Evolutionary conservation across 129 eudicot species (phyloP).

Genomic region (Ambrosia artemisiifolia): DNA sequence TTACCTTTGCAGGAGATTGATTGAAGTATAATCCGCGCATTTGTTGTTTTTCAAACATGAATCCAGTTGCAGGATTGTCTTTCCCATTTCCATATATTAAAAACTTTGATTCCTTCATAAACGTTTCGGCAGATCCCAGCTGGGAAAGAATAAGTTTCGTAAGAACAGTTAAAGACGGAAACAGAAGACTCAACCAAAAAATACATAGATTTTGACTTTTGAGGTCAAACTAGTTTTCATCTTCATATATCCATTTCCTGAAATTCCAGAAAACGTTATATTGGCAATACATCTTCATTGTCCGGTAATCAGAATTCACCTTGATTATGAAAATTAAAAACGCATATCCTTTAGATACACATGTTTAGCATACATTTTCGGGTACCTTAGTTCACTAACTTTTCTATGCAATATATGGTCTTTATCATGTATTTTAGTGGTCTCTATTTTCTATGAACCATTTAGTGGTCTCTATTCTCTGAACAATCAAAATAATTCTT

Average conservation of each 20-base stretch:
- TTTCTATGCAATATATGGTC: too few species aligned
- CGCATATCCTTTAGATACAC: neutral
- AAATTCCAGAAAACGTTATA: neutral
- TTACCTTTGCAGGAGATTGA: conserved; percentile 91
- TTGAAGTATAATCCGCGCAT: conserved; percentile 87
- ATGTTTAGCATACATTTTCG: neutral
- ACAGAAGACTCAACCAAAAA: neutral
- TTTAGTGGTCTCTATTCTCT: too few species aligned
- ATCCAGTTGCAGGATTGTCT: conserved; percentile 93
- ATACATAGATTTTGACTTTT: neutral
- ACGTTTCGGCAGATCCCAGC: conserved; percentile 90
- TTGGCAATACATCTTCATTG: neutral
- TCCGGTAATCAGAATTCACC: neutral
- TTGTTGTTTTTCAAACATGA: conserved; percentile 91
- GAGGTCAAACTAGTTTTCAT: neutral
- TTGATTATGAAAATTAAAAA: neutral
- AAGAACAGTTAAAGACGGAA: conserved; percentile 9
- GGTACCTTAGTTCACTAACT: neutral
- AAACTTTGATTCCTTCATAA: conserved; percentile 77
- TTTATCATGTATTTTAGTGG: too few species aligned
- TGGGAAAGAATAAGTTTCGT: conserved; percentile 31
- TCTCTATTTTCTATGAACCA: too few species aligned
- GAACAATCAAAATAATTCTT: too few species aligned
- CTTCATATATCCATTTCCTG: neutral
- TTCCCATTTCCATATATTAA: conserved; percentile 78